Evolutionary conservation across 208 protist genomes (phyloP), one percentile per base, ranked within the genome.

Genomic region (Tetramitus jugosus): DNA sequence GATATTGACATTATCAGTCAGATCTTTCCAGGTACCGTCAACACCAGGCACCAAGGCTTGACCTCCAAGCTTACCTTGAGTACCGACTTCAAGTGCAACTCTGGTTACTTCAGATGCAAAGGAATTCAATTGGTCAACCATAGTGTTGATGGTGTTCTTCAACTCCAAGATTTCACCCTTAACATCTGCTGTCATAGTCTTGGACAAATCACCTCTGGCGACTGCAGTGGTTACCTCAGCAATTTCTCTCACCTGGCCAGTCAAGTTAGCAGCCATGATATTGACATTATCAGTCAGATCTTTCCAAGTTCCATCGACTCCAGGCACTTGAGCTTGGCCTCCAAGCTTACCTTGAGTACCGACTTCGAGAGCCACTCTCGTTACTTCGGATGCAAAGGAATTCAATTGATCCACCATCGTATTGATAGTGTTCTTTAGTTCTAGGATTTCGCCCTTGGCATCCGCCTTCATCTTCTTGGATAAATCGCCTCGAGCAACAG

Each of bases 401-500:
- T 45, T 79, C 40, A 4, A 64, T 83, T 83, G 81, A 33, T 83
- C 81, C 39, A 83, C 81, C 81, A 83, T 83, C 33, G 81, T 83
- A 65, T 83, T 83, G 20, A 83, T 83, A 10, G 81, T 83, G 14
- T 78, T 71, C 46, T 83, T 83, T 0, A 83, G 40, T 53, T 83
- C 35, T 29, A 82, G 37, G 60, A 83, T 80, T 49, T 83, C 81
- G 46, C 81, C 81, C 37, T 74, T 78, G 0, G 52, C 81, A 74
- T 83, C 67, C 0, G 71, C 60, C 17, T 29, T 35, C 4, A 83
- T 78, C 23, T 82, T 82, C 29, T 79, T n/a, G 0, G 77, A 82
- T 8, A 83, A 64, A 31, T 83, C 81, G 33, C 81, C 81, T 67
- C 56, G 67, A 3, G 81, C 81, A 31, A 83, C 81, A 3, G 81